A percentile compares a stretch with the other conserved stretches of the same genome.
These are phyloP conservation scores for Chlorella sorokiniana DNA, from an alignment of 139 green algal genomes.

Conservation along the genomic window DNA sequence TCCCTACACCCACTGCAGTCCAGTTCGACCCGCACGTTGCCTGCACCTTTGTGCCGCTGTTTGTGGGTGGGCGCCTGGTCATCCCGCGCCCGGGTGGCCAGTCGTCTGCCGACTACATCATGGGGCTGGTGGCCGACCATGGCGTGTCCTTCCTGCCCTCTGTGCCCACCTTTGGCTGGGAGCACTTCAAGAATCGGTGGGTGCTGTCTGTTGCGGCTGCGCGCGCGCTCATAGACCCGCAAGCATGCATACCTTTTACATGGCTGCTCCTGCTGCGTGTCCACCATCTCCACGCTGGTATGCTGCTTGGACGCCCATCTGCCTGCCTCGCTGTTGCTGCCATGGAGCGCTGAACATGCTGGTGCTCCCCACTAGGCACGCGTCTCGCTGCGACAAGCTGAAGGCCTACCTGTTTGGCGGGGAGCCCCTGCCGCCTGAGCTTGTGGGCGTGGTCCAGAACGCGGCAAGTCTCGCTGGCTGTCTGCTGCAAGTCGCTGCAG, in stretches of 20 bases:
- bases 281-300: too few species aligned
- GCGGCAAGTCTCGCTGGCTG: too few species aligned
- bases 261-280: too few species aligned
- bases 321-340: too few species aligned
- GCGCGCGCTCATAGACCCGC: too few species aligned
- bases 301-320: background rate
- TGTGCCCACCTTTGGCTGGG: background rate
- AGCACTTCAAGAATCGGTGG: background rate
- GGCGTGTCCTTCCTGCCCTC: constrained; percentile 15
- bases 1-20: background rate
- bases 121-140: constrained; percentile 2
- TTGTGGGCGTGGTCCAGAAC: background rate
- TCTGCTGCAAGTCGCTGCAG: too few species aligned
- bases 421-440: background rate
- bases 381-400: background rate
- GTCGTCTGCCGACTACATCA: constrained; percentile 27
- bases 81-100: constrained; percentile 36
- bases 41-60: background rate
- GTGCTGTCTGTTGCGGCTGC: too few species aligned
- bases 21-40: background rate
- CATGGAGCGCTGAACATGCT: too few species aligned
- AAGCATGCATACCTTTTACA: too few species aligned
- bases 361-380: background rate
- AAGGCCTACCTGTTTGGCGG: background rate
- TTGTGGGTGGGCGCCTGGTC: constrained; percentile 25